Conservation (phyloP, 805 yeast species). For the Kazachstania kunashirensis region DNA sequence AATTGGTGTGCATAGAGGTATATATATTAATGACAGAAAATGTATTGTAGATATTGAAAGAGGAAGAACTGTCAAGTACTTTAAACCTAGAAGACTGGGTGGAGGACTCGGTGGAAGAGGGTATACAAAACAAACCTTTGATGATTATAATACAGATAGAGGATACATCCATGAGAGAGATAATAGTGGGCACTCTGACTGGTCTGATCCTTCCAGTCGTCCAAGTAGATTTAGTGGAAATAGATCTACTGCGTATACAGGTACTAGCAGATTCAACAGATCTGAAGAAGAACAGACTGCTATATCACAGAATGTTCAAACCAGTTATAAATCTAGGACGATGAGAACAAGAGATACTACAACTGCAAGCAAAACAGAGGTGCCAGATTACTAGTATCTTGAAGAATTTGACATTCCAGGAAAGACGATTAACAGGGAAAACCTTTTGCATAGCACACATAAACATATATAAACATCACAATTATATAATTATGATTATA, state of each 20-base stretch:
- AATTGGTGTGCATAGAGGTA: conserved; percentile 38
- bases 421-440: too few species aligned
- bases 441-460: too few species aligned
- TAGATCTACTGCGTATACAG: not conserved
- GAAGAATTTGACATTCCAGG: too few species aligned
- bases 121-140: conserved; percentile 1
- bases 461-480: too few species aligned
- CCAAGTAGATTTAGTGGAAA: conserved; percentile 1
- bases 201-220: not conserved
- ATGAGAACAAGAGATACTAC: conserved; percentile 12
- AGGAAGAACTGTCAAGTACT: conserved; percentile 52
- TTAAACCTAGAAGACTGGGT: conserved; percentile 71
- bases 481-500: too few species aligned
- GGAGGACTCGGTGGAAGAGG: conserved; percentile 91
- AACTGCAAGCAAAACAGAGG: conserved; percentile 6
- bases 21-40: conserved; percentile 41
- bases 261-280: not conserved
- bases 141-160: not conserved
- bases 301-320: not conserved
- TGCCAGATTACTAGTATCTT: conserved; percentile 14
- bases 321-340: conserved; percentile 18
- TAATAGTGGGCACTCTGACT: not conserved
- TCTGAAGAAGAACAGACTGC: not conserved
- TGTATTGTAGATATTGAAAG: conserved; percentile 66
- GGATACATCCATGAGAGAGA: not conserved